Base-by-base conservation (phyloP, 106 monocot genomes). In the Dendrobium huoshanense region DNA sequence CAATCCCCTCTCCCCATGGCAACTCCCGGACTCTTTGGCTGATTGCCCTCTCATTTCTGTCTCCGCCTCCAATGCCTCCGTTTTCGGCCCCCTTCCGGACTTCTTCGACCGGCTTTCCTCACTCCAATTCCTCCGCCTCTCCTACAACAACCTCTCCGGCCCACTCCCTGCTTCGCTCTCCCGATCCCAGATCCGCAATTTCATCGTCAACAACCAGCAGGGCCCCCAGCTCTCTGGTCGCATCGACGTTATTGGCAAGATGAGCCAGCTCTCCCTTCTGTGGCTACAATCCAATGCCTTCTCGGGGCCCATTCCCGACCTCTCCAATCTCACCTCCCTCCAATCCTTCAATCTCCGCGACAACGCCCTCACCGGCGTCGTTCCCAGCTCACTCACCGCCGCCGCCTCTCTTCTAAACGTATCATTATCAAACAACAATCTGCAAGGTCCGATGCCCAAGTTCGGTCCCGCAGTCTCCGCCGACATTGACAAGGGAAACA, bases 231-330 rank as follows among this genome's bases (percentile, higher is more conserved):
- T 94, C 22, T 83, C 90, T 4, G 96, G 94, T 7, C 22, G 78
- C 29, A 83, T 97, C 64, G 88, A 90, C 40, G 94, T 89, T 1
- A 20, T 97, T 41, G 90, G 84, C 0, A 20, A 68, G 10, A 86
- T 94, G 90, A 25, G 79, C 9, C 84, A 88, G 79, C 83, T 96
- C 43, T 77, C 75, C 0, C 49, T 83, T 37, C 72, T 88, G 4
- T 92, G 88, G 93, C 61, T 96, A 24, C 96, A 93, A 68, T 89
- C 91, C 11, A 96, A 96, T 75, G 75, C 56, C 42, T 96, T 96
- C 80, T 84, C 91, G 2, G 96, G 96, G 3, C 90, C 93, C 19
- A 92, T 96, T 54, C 96, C 96, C 0, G 93, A 96, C n/a, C 67
- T 96, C 68, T 85, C 87, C 73, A 92, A 87, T 24, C 84, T 87